These are phyloP conservation scores for Acanthamoeba triangularis DNA, from an alignment of 208 protist species.

Conservation along the genomic window DNA sequence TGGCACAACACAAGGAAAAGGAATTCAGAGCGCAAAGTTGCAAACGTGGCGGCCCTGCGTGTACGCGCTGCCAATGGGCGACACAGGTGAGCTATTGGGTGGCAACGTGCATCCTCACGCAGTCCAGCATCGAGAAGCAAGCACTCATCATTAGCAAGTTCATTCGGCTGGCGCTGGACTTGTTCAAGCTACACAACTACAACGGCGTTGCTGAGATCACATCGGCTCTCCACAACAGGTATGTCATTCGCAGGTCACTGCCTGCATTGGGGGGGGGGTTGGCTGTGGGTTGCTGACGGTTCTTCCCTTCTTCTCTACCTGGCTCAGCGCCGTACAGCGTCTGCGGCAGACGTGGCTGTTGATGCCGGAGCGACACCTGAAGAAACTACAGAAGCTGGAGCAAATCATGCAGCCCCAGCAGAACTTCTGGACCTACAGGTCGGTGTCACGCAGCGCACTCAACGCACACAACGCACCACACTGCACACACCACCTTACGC, in stretches of 20 bases:
- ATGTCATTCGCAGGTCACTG: neutral
- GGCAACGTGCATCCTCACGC: constrained; percentile 59
- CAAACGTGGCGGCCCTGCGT: no score
- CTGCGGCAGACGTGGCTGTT: constrained; percentile 42
- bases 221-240: constrained; percentile 26
- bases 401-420: constrained; percentile 67
- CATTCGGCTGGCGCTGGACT: constrained; percentile 59
- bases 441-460: neutral
- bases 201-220: constrained; percentile 62
- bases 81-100: constrained; percentile 72
- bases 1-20: neutral
- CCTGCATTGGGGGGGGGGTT: neutral
- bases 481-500: no score
- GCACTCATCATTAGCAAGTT: constrained; percentile 65
- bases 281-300: neutral
- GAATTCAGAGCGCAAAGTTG: neutral
- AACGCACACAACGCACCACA: neutral
- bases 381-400: constrained; percentile 55
- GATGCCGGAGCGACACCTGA: constrained; percentile 37
- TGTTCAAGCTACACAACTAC: constrained; percentile 72
- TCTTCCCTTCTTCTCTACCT: neutral
- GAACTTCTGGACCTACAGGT: constrained; percentile 56
- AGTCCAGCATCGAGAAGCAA: constrained; percentile 43
- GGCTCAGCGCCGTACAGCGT: constrained; percentile 39
- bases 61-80: neutral